Base-by-base conservation (phyloP, 2,329 filamentous ascomycete genomes). In the Thermoascus crustaceus region DNA sequence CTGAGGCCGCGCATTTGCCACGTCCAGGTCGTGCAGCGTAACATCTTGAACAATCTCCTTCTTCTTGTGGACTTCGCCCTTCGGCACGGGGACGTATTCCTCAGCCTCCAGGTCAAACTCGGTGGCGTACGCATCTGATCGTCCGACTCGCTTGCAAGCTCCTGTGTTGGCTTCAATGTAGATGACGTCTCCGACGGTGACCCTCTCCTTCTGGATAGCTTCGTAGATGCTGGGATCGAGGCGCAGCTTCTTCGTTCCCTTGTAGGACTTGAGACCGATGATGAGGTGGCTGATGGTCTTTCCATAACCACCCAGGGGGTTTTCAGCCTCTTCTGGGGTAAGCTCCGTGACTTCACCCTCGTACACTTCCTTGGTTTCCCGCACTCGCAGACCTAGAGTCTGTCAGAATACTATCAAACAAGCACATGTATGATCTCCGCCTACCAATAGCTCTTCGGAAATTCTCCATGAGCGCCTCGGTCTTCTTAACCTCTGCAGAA, bases 21-120 rank as follows among this genome's bases (percentile, higher is more conserved):
- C 82, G 56, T 98, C 91, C 38, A 98, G 72, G 57, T 98, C 91
- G 63, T 98, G 91, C 45, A 98, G 74, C 30, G 91, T 95, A 44
- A 98, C 91, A 55, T 98, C 91, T 62, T 98, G 91, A 22, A 98
- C 91, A 50, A 98, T 94, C 67, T 98, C 91, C 72, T 98, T 98
- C 78, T 95, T 96, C 77, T 98, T 98, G 72, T 96, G 91, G 35
- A 98, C 91, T 55, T 98, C 91, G 39, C 91, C 91, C 71, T 98
- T 98, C 39, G 91, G 91, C 45, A 98, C 93, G 4, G 91, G 91
- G 46, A 98, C 91, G 61, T 98, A 98, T 66, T 98, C 91, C 66
- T 98, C 91, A 2, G 91, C 91, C 68, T 98, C 91, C 32, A 98
- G 78, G 60, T 98, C 91, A 60, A 98, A 98, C 61, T 98, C 91